A percentile compares a stretch with the other conserved stretches of the same genome.
Evolutionary conservation across 768 basidiomycete species (phyloP).

Genomic region (Amyloporia xantha): DNA sequence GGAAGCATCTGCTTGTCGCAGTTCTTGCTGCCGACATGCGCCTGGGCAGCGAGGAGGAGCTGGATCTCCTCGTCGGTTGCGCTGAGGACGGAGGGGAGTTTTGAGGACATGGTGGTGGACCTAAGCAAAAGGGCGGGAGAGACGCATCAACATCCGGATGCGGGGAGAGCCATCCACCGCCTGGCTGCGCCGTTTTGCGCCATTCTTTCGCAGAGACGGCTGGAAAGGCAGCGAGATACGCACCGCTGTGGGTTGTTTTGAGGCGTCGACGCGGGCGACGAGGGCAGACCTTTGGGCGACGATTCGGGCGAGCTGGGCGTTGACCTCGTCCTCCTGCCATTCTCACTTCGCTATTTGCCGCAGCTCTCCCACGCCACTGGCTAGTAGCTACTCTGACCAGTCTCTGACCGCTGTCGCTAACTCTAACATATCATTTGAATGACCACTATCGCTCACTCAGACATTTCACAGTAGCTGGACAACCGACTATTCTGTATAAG

Average conservation of each 20-base stretch:
- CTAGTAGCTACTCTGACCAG: neutral
- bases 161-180: slow-evolving; percentile 28
- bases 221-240: slow-evolving; percentile 22
- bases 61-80: slow-evolving; percentile 98
- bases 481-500: too few species aligned
- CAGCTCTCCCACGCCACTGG: neutral
- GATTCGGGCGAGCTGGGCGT: slow-evolving; percentile 10
- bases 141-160: slow-evolving; percentile 32
- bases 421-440: too few species aligned
- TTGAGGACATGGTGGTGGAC: slow-evolving; percentile 63
- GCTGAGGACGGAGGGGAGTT: slow-evolving; percentile 88
- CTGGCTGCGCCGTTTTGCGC: slow-evolving; percentile 14
- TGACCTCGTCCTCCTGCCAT: slow-evolving; percentile 4
- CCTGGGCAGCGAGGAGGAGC: slow-evolving; percentile 90
- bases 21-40: slow-evolving; percentile 97
- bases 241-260: slow-evolving; percentile 35
- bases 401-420: too few species aligned
- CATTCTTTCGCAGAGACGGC: slow-evolving; percentile 22
- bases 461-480: too few species aligned
- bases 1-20: slow-evolving; percentile 99
- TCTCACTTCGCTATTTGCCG: neutral
- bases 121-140: too few species aligned
- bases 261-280: slow-evolving; percentile 37
- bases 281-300: slow-evolving; percentile 26
- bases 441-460: too few species aligned